Base-by-base conservation (phyloP, 208 protist genomes). In the Trichomonas vaginalis region DNA sequence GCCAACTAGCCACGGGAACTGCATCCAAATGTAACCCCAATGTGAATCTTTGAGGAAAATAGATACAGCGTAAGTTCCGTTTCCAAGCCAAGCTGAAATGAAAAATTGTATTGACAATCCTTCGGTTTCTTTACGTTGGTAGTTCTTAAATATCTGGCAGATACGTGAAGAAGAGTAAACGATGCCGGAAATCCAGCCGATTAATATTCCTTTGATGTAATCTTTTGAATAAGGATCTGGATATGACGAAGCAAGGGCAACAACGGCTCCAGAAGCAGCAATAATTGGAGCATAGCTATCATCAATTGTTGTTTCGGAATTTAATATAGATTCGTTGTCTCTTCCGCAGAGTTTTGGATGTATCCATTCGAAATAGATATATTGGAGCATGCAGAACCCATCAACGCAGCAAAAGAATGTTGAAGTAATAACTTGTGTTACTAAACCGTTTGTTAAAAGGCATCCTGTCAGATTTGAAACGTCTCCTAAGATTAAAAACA, bases 391-490 rank as follows among this genome's bases (percentile, higher is more conserved):
- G 32, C 40, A 47, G 32, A 47, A 88, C 0, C 14, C 40, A 47
- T 88, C 82, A 0, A 88, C 82, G 37, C 14, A 23, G 17, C 35
- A 45, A 23, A 47, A 88, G 6, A n/a, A 88, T 47, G 82, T 48
- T n/a, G 82, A n/a, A 45, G 82, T 88, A 88, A 88, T 88, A 17
- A 88, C 23, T 88, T 88, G 82, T 88, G 82, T 88, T 0, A 88
- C 40, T 88, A 88, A 88, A n/a, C 40, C 40, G 17, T 42, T 23
- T 17, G 23, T 88, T 88, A 88, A 45, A 23, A 88, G 23, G 8
- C 14, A n/a, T 3, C 82, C 82, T n/a, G 37, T 32, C 0, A 88
- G 17, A 47, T 88, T 88, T 32, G n/a, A 88, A 47, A 47, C 17
- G 17, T 88, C 82, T 0, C 82, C 82, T n/a, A 88, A 88, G 9